Conservation (phyloP, 2,329 filamentous ascomycete genomes). For the Cytospora schulzeri region DNA sequence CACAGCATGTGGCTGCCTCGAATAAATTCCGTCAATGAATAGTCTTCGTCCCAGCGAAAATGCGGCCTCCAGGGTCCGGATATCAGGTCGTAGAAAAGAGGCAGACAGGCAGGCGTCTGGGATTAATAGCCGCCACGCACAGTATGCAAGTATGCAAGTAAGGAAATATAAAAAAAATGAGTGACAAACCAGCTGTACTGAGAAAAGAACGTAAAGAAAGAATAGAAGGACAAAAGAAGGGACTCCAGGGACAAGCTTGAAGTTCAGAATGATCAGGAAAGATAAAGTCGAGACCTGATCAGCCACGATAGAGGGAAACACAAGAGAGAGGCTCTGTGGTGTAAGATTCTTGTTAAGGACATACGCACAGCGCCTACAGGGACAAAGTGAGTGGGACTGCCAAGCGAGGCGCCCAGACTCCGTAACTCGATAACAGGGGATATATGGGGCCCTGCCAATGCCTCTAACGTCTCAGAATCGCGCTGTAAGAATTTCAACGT, state of each 20-base stretch:
- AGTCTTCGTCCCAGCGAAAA: constrained; percentile 1
- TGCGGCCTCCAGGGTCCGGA: constrained; percentile 17
- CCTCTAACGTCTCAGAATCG: constrained; percentile 22
- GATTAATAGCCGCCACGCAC: constrained; percentile 4
- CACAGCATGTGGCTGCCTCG: constrained; percentile 4
- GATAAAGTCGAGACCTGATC: constrained; percentile 17
- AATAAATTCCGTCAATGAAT: background rate
- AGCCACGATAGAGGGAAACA: background rate
- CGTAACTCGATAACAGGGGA: constrained; percentile 23
- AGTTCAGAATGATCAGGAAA: constrained; percentile 10
- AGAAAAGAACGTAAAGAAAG: constrained; percentile 11
- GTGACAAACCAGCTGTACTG: constrained; percentile 23
- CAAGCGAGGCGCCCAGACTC: background rate
- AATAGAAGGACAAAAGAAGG: background rate
- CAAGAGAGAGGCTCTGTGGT: background rate
- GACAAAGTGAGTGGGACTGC: constrained; percentile 2
- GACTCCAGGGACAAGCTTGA: constrained; percentile 4
- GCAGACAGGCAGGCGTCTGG: background rate
- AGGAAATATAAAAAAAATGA: constrained; percentile 12
- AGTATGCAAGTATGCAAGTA: background rate
- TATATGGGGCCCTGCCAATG: constrained; percentile 17
- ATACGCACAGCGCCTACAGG: constrained; percentile 1
- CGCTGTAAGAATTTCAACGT: background rate
- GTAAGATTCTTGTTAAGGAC: constrained; percentile 11
- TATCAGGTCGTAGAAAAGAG: background rate